Conservation (phyloP, 495 filamentous ascomycete genomes). For the Thermothielavioides terrestris region DNA sequence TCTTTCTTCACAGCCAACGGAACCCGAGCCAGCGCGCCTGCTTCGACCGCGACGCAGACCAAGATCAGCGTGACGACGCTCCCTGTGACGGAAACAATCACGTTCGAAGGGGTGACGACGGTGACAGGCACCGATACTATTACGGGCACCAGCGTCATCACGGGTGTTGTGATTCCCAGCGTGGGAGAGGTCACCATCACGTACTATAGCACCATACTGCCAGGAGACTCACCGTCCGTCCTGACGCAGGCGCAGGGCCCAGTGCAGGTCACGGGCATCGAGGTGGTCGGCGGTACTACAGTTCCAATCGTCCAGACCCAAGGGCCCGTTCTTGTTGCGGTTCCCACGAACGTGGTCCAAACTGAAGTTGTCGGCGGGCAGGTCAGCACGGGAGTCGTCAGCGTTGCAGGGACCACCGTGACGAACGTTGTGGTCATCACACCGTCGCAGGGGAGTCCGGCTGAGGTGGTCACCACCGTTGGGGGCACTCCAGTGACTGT, state of each 20-base stretch:
- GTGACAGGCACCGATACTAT: background rate
- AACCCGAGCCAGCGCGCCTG: background rate
- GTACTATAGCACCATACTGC: constrained; percentile 17
- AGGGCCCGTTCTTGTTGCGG: constrained; percentile 13
- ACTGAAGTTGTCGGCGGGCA: constrained; percentile 13
- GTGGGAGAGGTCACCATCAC: constrained; percentile 22
- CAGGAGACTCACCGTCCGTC: background rate
- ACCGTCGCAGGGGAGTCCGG: constrained; percentile 4
- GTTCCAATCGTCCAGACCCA: constrained; percentile 11
- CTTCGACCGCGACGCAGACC: background rate
- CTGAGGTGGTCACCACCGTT: constrained; percentile 9
- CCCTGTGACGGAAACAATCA: background rate
- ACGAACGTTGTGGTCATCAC: constrained; percentile 21
- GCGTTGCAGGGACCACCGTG: constrained; percentile 13
- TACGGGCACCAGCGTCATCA: constrained; percentile 9
- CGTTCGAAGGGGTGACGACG: background rate
- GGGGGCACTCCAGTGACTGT: constrained; percentile 15
- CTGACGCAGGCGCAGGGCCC: background rate
- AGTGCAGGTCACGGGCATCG: constrained; percentile 5
- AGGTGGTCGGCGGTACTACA: constrained; percentile 8
- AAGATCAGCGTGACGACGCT: constrained; percentile 2
- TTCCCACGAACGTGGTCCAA: constrained; percentile 7
- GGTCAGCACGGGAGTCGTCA: constrained; percentile 10
- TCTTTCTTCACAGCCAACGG: constrained; percentile 3
- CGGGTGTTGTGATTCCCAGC: constrained; percentile 15